Conservation (phyloP, 495 filamentous ascomycete species). For the Baudoinia panamericana region DNA sequence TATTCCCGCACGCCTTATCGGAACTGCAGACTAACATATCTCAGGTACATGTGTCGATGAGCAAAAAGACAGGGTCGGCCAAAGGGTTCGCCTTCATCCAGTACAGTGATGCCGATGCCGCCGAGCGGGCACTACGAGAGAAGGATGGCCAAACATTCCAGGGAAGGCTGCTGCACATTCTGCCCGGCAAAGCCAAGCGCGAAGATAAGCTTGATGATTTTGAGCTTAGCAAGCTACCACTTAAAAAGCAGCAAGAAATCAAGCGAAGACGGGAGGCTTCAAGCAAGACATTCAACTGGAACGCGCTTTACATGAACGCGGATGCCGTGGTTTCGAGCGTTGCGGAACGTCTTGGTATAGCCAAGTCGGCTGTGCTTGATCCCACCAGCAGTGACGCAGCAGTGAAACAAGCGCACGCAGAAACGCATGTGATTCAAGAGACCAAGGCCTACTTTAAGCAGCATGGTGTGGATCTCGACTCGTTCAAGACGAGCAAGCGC, state of each 20-base stretch:
- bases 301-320: slow-evolving; percentile 93
- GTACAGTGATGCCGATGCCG: slow-evolving; percentile 53
- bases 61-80: slow-evolving; percentile 46
- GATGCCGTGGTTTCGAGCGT: slow-evolving; percentile 91
- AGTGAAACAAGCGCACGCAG: slow-evolving; percentile 90
- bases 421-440: slow-evolving; percentile 92
- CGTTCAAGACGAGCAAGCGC: slow-evolving; percentile 70
- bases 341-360: slow-evolving; percentile 70
- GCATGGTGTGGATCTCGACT: slow-evolving; percentile 79
- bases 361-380: slow-evolving; percentile 82
- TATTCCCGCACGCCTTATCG: slow-evolving; percentile 20
- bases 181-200: slow-evolving; percentile 68
- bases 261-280: slow-evolving; percentile 68
- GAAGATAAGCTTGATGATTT: slow-evolving; percentile 75
- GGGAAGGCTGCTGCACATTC: slow-evolving; percentile 77
- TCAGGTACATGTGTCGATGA: slow-evolving; percentile 74
- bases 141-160: slow-evolving; percentile 77
- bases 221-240: slow-evolving; percentile 69
- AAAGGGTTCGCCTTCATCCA: slow-evolving; percentile 89
- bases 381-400: slow-evolving; percentile 90
- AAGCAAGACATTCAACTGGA: slow-evolving; percentile 81
- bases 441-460: slow-evolving; percentile 78
- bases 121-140: slow-evolving; percentile 58
- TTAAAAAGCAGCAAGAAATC: slow-evolving; percentile 87
- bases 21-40: too few species aligned